Evolutionary conservation across 495 filamentous ascomycete genomes (phyloP).

Genomic region (Evansstolkia leycettana): DNA sequence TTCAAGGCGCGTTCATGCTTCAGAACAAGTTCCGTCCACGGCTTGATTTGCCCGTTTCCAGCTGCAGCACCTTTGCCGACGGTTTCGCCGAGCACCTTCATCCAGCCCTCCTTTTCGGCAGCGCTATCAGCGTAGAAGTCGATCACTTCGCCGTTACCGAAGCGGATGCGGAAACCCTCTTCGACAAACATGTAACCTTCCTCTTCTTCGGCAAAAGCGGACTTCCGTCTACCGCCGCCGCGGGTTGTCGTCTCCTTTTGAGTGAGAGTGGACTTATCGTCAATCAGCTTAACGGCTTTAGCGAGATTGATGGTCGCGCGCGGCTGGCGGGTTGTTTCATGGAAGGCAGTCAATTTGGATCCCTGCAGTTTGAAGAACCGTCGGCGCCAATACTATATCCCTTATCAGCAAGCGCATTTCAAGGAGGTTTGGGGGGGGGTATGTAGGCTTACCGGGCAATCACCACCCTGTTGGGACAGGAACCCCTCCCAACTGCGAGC

Average conservation of each 20-base stretch:
- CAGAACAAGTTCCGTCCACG: conserved; percentile 82
- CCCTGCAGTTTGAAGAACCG: conserved; percentile 93
- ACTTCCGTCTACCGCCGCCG: conserved; percentile 70
- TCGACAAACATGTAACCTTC: conserved; percentile 99
- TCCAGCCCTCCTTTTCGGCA: conserved; percentile 84
- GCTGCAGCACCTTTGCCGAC: conserved; percentile 53
- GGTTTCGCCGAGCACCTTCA: conserved; percentile 76
- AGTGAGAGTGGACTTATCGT: conserved; percentile 73
- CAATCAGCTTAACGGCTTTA: conserved; percentile 88
- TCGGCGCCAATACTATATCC: conserved; percentile 78
- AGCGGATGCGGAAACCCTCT: conserved; percentile 95
- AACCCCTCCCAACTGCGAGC: conserved; percentile 72
- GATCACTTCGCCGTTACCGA: conserved; percentile 94
- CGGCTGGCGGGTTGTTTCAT: conserved; percentile 88
- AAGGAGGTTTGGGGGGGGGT: conserved; percentile 2
- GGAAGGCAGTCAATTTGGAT: conserved; percentile 86
- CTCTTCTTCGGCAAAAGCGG: conserved; percentile 94
- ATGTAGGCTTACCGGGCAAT: conserved; percentile 77
- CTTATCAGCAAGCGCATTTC: conserved; percentile 14
- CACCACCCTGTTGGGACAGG: conserved; percentile 90
- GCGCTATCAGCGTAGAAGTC: conserved; percentile 94
- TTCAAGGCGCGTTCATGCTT: conserved; percentile 29
- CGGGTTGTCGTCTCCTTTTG: conserved; percentile 67
- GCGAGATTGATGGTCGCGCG: conserved; percentile 93
- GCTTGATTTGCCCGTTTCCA: conserved; percentile 30